A percentile compares a stretch with the other conserved stretches of the same genome.
Conservation (phyloP, 2,329 filamentous ascomycete genomes). For the Gaeumannomyces sp. region DNA sequence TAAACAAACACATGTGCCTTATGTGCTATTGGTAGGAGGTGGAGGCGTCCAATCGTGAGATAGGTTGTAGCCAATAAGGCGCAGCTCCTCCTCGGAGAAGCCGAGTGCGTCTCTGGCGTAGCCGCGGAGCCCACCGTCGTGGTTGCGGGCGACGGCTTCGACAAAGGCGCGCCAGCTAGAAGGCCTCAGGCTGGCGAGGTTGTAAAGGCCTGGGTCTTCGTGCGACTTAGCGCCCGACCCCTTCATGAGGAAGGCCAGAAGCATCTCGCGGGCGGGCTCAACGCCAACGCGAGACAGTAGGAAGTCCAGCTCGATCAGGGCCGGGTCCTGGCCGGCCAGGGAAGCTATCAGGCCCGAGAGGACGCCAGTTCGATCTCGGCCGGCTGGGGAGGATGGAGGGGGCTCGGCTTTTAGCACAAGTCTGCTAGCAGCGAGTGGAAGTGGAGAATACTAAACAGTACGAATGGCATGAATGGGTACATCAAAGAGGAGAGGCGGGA, state of each 20-base stretch:
- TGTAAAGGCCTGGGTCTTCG: slow-evolving; percentile 42
- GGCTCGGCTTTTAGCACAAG: too few species aligned
- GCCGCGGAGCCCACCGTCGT: slow-evolving; percentile 40
- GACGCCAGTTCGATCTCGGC: slow-evolving; percentile 49
- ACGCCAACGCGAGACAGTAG: slow-evolving; percentile 47
- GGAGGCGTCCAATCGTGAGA: neutral
- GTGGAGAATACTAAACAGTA: too few species aligned
- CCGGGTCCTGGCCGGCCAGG: slow-evolving; percentile 39
- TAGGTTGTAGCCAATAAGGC: slow-evolving; percentile 41
- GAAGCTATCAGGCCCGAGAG: slow-evolving; percentile 42
- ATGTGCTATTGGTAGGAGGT: neutral
- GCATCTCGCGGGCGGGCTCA: slow-evolving; percentile 42
- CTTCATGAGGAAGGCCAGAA: slow-evolving; percentile 35
- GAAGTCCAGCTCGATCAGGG: slow-evolving; percentile 42
- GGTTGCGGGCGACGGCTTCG: slow-evolving; percentile 33
- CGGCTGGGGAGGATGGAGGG: slow-evolving; percentile 29
- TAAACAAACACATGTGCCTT: neutral
- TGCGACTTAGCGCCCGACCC: slow-evolving; percentile 29
- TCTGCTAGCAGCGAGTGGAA: too few species aligned
- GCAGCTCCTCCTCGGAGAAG: slow-evolving; percentile 39
- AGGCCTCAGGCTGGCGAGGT: slow-evolving; percentile 37
- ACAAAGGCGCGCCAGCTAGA: slow-evolving; percentile 41
- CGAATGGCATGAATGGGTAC: too few species aligned
- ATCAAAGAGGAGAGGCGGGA: too few species aligned
- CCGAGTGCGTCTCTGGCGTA: slow-evolving; percentile 40